A percentile compares a stretch with the other conserved stretches of the same genome.
Conservation (phyloP, 805 yeast genomes). For the Ogataea kodamae region DNA sequence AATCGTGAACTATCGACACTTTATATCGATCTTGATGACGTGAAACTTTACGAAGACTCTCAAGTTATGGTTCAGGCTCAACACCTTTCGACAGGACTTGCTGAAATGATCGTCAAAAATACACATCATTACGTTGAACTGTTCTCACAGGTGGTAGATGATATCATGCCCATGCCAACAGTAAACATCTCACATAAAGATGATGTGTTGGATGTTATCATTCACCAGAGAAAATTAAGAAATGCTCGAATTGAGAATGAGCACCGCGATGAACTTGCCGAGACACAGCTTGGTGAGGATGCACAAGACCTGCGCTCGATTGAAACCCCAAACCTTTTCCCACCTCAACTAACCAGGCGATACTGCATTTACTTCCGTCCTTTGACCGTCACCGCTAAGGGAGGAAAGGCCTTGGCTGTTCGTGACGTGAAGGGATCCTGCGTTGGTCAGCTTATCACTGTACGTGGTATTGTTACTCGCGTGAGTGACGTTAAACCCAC, state of each 20-base stretch:
- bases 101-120: constrained; percentile 63
- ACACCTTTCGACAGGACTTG: constrained; percentile 33
- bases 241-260: constrained; percentile 72
- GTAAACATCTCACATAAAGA: constrained; percentile 74
- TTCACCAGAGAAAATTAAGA: constrained; percentile 84
- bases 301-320: constrained; percentile 18
- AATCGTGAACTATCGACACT: constrained; percentile 74
- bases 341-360: constrained; percentile 81
- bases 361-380: constrained; percentile 88
- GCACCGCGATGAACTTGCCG: constrained; percentile 56
- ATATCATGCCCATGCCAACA: constrained; percentile 83
- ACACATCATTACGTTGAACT: constrained; percentile 77
- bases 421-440: constrained; percentile 82
- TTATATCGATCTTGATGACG: constrained; percentile 78
- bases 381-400: constrained; percentile 40
- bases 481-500: constrained; percentile 96
- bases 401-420: constrained; percentile 69
- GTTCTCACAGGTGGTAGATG: constrained; percentile 72
- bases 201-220: constrained; percentile 88
- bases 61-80: constrained; percentile 21
- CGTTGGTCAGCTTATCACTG: constrained; percentile 84
- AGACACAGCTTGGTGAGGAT: constrained; percentile 34
- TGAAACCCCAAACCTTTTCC: constrained; percentile 57
- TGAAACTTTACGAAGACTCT: constrained; percentile 62
- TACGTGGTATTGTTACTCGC: constrained; percentile 91